Base-by-base conservation (phyloP, 768 basidiomycete genomes). In the Amanita molliuscula region DNA sequence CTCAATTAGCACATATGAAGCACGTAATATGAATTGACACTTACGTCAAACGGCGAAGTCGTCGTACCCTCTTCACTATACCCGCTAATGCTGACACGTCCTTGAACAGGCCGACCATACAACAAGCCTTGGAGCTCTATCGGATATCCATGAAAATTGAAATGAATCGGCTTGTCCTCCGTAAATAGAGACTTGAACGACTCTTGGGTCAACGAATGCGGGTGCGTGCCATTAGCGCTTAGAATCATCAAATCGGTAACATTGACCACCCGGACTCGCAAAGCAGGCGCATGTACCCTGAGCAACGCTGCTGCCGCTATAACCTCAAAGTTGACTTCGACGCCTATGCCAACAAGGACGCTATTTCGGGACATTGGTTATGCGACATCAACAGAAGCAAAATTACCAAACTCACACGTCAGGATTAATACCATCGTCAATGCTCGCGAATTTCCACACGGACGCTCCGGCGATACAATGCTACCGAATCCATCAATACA, bases 221-320 rank as follows among this genome's bases (percentile, higher is more conserved):
- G 89, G 60, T 93, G 89, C 9, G 73, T 65, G 47, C 84, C 86
- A n/a, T 60, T 62, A 4, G 75, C 70, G 25, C 78, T 76, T 37
- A 96, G 75, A 51, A 93, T 82, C 79, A 96, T 84, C 40, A 94
- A 71, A 58, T 95, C 91, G 1, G 88, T 88, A 52, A 95, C 83
- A 56, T 95, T 94, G 51, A 94, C 81, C 50, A 94, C 86, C n/a
- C 88, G 81, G 6, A 90, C 82, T 34, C 92, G 82, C 23, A 96
- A 74, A 7, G 74, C 73, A 2, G 87, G 81, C 16, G 72, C 71
- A 20, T 76, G 66, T 58, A 79, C 78, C 57, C 84, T 82, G 21
- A 94, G 77, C 18, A 93, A 73, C 2, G 81, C 80, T 0, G 88
- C 85, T 0, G 92, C 91, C 2, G 88, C 84, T 59, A 95, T 82